Evolutionary conservation across 2,329 filamentous ascomycete genomes (phyloP), one percentile per base, ranked within the genome.

Genomic region (Plenodomus biglobosus): DNA sequence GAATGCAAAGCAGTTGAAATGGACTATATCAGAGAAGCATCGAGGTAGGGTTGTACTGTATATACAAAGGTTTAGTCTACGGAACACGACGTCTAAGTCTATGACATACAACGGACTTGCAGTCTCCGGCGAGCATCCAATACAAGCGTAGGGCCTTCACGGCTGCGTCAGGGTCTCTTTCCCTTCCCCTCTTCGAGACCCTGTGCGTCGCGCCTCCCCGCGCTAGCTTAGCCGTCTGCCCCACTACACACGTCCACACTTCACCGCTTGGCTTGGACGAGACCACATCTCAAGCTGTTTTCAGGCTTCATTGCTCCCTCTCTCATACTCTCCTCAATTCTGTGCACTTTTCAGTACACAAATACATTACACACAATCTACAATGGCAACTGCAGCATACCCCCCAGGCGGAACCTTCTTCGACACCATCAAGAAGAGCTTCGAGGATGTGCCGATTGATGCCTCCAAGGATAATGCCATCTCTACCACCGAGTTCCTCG

Each of bases 401-500:
- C 72, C 65, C 52, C 84, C 86, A 47, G 86, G 84, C 58, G 82
- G 82, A 64, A 96, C 91, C 65, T 91, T 92, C 78, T 87, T 97
- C 75, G 85, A 95, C 71, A 88, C 85, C 62, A 81, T 95, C 74
- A 88, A 88, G 78, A 82, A 81, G 71, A 92, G 88, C 64, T 99
- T 96, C 77, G 80, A 81, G 56, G 84, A 92, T 62, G 92, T 97
- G 45, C 85, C 88, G 13, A 75, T 96, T 63, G 83, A 90, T 64
- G 78, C 81, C 53, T 80, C 81, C 60, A 86, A 88, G 61, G 85
- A 85, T 75, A 87, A 90, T 77, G 87, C 85, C 52, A 85, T 97
- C 66, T 76, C 84, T 45, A 97, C 94, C 39, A 83, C 82, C 48
- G 85, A 95, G 72, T 99, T 97, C 75, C 86, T 97, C 56, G 88